These are phyloP conservation scores for Prunella vulgaris DNA, from an alignment of 257 asterid species.

Conservation along the genomic window DNA sequence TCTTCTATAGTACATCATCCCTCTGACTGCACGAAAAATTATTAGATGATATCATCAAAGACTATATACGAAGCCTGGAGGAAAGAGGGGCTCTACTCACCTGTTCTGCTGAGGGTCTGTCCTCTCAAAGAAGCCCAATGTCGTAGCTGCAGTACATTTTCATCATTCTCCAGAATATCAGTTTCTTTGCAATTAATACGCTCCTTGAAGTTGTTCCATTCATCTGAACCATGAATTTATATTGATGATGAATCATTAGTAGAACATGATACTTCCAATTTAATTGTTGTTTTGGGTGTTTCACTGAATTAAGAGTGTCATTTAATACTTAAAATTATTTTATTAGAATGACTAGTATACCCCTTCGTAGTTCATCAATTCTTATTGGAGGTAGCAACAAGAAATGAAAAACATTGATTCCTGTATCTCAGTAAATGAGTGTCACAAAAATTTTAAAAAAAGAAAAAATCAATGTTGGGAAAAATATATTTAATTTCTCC, in stretches of 20 bases:
- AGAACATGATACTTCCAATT: background rate
- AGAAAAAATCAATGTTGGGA: too few species aligned
- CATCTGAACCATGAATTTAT: conserved; percentile 52
- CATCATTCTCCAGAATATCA: conserved; percentile 84
- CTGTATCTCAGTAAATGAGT: too few species aligned
- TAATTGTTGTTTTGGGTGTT: too few species aligned
- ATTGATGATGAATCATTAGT: conserved; percentile 5
- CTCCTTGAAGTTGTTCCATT: conserved; percentile 92
- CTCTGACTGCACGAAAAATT: conserved; percentile 68
- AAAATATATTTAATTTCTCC: too few species aligned
- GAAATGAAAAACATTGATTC: too few species aligned
- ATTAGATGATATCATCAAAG: conserved; percentile 3
- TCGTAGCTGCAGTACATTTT: conserved; percentile 81
- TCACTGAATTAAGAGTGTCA: too few species aligned
- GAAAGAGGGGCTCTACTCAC: conserved; percentile 27
- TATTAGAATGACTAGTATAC: too few species aligned
- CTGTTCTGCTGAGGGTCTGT: conserved; percentile 95
- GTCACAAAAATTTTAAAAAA: too few species aligned
- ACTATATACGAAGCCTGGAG: background rate
- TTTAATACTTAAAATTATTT: too few species aligned
- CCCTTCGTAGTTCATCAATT: too few species aligned
- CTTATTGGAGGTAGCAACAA: too few species aligned
- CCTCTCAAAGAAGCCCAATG: conserved; percentile 99
- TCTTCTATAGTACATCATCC: conserved; percentile 98
- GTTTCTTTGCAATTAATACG: conserved; percentile 71